Percentiles rank a stretch among this genome's conserved stretches.
Conservation (phyloP, 371 early-diverging fungal genomes). For the Haplosporangium sp. region DNA sequence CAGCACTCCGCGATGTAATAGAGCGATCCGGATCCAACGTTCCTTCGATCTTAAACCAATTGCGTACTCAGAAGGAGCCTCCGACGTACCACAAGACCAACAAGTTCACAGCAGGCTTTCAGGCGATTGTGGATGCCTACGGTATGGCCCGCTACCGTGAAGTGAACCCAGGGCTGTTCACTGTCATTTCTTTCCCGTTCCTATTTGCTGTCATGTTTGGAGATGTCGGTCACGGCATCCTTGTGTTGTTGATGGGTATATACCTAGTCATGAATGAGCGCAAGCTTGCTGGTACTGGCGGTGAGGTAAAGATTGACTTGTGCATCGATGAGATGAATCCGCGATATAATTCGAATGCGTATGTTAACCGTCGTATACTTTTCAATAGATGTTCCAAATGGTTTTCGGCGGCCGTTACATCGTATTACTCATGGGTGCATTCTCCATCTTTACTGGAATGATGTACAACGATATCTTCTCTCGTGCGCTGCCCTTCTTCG, state of each 20-base stretch:
- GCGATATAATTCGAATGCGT: background rate
- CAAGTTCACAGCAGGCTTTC: slow-evolving; percentile 97
- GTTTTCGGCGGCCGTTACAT: slow-evolving; percentile 98
- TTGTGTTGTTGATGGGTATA: slow-evolving; percentile 83
- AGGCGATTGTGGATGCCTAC: slow-evolving; percentile 98
- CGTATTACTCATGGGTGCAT: slow-evolving; percentile 95
- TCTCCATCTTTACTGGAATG: slow-evolving; percentile 97
- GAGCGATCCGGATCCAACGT: slow-evolving; percentile 89
- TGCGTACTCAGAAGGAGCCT: slow-evolving; percentile 86
- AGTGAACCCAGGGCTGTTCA: slow-evolving; percentile 99
- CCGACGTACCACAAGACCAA: slow-evolving; percentile 98
- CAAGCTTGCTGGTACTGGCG: slow-evolving; percentile 74
- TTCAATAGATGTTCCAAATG: slow-evolving; percentile 82
- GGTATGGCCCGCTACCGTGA: slow-evolving; percentile 99
- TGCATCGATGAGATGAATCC: background rate
- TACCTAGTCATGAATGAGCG: slow-evolving; percentile 89
- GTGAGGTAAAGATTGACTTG: slow-evolving; percentile 70
- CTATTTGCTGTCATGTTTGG: slow-evolving; percentile 99
- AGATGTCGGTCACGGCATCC: slow-evolving; percentile 98
- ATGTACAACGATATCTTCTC: slow-evolving; percentile 99
- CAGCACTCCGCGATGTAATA: slow-evolving; percentile 85
- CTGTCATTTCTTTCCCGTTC: slow-evolving; percentile 98
- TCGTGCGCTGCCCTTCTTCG: slow-evolving; percentile 79
- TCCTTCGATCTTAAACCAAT: slow-evolving; percentile 86
- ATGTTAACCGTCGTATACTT: background rate